A percentile compares a stretch with the other conserved stretches of the same genome.
Evolutionary conservation across 129 eudicot genomes (phyloP).

Genomic region (Artemisia tridentata): DNA sequence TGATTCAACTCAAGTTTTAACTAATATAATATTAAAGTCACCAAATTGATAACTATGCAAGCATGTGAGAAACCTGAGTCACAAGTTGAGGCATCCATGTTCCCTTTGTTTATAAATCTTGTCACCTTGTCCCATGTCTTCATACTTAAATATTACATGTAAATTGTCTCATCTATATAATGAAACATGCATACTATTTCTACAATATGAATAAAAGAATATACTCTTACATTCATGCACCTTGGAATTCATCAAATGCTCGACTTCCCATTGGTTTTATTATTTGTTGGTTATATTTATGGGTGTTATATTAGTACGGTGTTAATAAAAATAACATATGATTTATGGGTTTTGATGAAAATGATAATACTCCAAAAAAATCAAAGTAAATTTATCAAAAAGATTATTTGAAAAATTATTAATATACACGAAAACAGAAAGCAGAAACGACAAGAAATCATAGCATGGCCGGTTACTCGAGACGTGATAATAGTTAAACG

Average conservation of each 20-base stretch:
- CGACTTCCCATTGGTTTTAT: background rate
- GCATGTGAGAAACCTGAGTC: slow-evolving; percentile 37
- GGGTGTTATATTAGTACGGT: slow-evolving; percentile 1
- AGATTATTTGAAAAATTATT: too few species aligned
- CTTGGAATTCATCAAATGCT: slow-evolving; percentile 8
- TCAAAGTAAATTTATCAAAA: background rate
- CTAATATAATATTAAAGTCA: slow-evolving; percentile 4
- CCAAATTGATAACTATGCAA: slow-evolving; percentile 19
- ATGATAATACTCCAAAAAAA: background rate
- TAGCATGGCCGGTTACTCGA: too few species aligned
- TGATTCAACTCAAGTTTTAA: background rate
- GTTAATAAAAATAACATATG: background rate
- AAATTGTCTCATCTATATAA: slow-evolving; percentile 3
- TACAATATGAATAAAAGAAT: slow-evolving; percentile 18
- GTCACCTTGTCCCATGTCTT: slow-evolving; percentile 32
- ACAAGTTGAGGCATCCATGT: slow-evolving; percentile 35
- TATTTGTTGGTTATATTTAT: background rate
- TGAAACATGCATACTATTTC: background rate
- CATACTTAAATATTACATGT: slow-evolving; percentile 13
- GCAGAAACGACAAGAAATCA: too few species aligned
- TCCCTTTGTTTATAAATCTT: slow-evolving; percentile 34
- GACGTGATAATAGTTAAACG: too few species aligned
- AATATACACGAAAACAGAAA: too few species aligned
- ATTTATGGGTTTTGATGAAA: background rate
- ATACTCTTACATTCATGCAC: slow-evolving; percentile 19